Evolutionary conservation across 2,329 filamentous ascomycete species (phyloP).

Genomic region (Aureobasidium sp.): DNA sequence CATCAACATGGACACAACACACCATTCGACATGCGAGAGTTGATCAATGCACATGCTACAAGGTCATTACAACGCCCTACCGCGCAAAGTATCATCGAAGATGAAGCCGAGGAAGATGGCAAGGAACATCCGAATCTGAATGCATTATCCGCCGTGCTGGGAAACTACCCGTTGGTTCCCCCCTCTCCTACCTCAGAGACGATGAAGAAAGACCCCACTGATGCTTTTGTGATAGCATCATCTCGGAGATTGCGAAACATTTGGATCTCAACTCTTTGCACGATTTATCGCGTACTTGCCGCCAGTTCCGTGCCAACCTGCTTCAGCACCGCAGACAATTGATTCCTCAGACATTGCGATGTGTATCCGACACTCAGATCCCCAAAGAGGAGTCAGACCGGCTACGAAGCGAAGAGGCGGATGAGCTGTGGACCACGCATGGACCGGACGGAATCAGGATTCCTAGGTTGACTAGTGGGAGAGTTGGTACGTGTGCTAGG

Average conservation of each 20-base stretch:
- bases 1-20: conserved; percentile 10
- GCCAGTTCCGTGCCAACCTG: conserved; percentile 68
- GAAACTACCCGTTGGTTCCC: conserved; percentile 59
- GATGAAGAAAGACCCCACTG: not conserved
- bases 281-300: conserved; percentile 73
- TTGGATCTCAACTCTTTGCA: conserved; percentile 86
- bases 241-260: conserved; percentile 64
- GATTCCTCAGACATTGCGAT: conserved; percentile 68
- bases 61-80: not conserved
- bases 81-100: not conserved
- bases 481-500: conserved; percentile 71
- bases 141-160: conserved; percentile 55
- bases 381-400: conserved; percentile 38
- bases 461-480: conserved; percentile 51
- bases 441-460: conserved; percentile 26
- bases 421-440: conserved; percentile 24
- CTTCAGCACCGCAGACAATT: conserved; percentile 71
- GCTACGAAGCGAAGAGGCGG: conserved; percentile 39
- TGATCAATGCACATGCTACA: not conserved
- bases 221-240: conserved; percentile 50
- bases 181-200: too few species aligned
- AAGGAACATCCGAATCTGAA: conserved; percentile 48
- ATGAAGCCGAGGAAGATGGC: conserved; percentile 22
- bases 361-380: conserved; percentile 57
- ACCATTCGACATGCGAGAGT: not conserved